phyloP scores from a whole-genome alignment of 2,329 filamentous ascomycete species.

The Sordariomycetes sp. region DNA sequence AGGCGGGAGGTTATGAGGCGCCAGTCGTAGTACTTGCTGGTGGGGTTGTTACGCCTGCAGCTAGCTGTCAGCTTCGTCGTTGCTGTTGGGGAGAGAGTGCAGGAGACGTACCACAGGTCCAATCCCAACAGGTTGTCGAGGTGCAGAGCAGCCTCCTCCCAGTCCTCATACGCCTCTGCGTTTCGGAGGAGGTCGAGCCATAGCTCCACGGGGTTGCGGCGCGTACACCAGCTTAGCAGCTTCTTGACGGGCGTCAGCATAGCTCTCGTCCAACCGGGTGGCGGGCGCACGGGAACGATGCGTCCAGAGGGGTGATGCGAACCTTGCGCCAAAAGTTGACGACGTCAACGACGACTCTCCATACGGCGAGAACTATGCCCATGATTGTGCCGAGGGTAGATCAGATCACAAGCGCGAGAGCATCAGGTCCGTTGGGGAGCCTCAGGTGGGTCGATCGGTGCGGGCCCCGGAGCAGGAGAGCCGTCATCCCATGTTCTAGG shows the following conservation, averaged over 20 bases:
- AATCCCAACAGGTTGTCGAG: slow-evolving; percentile 76
- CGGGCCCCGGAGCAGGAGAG: not conserved
- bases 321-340: slow-evolving; percentile 55
- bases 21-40: slow-evolving; percentile 78
- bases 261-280: not conserved
- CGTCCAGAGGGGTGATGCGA: slow-evolving; percentile 12
- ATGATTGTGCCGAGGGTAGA: slow-evolving; percentile 19
- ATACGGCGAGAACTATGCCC: slow-evolving; percentile 37
- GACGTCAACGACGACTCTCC: slow-evolving; percentile 52
- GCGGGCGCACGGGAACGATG: not conserved
- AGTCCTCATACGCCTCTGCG: slow-evolving; percentile 70
- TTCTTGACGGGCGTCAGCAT: slow-evolving; percentile 40
- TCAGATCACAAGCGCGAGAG: slow-evolving; percentile 2
- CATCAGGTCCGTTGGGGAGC: not conserved
- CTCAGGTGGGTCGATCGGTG: not conserved
- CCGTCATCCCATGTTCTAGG: not conserved
- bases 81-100: not conserved
- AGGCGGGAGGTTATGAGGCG: slow-evolving; percentile 72
- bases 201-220: slow-evolving; percentile 53
- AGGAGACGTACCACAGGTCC: slow-evolving; percentile 60
- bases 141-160: slow-evolving; percentile 74
- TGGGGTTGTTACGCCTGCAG: slow-evolving; percentile 68
- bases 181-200: slow-evolving; percentile 57
- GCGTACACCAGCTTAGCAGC: slow-evolving; percentile 56
- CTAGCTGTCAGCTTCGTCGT: not conserved